Percentiles rank a stretch among this genome's conserved stretches.
phyloP scores from a whole-genome alignment of 345 rosid species.

The Raphanus raphanistrum region DNA sequence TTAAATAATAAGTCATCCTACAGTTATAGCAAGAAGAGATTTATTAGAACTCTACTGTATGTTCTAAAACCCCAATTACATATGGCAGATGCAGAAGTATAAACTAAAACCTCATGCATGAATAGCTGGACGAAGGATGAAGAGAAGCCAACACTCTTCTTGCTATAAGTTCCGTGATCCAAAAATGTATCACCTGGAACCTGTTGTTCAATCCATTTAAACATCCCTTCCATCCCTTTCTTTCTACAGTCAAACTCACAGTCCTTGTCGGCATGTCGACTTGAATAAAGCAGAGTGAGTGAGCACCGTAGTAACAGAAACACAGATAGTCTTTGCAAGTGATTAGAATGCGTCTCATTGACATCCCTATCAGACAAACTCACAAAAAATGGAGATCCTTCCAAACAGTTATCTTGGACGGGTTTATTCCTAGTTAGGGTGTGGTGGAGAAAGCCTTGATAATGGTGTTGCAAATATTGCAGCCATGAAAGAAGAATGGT shows the following conservation, averaged over 20 bases:
- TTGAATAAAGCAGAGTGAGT: conserved; percentile 49
- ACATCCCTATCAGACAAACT: conserved; percentile 45
- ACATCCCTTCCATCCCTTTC: conserved; percentile 54
- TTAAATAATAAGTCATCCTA: conserved; percentile 87
- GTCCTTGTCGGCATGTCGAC: conserved; percentile 38
- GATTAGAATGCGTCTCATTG: conserved; percentile 36
- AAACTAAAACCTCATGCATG: conserved; percentile 66
- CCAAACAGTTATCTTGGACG: conserved; percentile 51
- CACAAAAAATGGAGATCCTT: conserved; percentile 73
- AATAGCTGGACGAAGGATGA: conserved; percentile 67
- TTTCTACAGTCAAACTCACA: conserved; percentile 45
- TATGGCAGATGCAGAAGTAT: conserved; percentile 7
- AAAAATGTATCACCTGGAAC: conserved; percentile 36
- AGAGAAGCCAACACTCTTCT: conserved; percentile 50
- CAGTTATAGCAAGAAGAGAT: conserved; percentile 23
- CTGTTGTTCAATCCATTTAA: conserved; percentile 61
- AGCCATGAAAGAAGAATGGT: conserved; percentile 58
- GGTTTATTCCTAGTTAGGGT: conserved; percentile 35
- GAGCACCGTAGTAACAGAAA: conserved; percentile 74
- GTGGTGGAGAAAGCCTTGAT: conserved; percentile 52
- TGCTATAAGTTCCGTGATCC: conserved; percentile 41
- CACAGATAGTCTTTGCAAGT: conserved; percentile 66
- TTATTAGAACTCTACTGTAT: neutral
- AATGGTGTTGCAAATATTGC: conserved; percentile 64
- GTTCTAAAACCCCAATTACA: neutral